A percentile compares a stretch with the other conserved stretches of the same genome.
phyloP scores from a whole-genome alignment of 129 eudicot species.

The Pittosporum tobira region DNA sequence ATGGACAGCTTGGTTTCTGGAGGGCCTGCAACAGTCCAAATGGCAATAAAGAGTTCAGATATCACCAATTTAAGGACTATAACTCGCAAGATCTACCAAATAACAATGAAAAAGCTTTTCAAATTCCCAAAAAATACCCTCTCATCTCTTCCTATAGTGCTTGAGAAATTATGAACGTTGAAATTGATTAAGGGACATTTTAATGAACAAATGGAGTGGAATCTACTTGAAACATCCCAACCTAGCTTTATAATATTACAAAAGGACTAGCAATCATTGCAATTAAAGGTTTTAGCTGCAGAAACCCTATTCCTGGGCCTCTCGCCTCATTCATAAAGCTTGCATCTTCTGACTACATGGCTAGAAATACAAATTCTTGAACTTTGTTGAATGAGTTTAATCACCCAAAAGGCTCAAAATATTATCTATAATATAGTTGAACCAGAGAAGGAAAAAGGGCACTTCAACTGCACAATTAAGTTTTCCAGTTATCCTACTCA shows the following conservation, averaged over 20 bases:
- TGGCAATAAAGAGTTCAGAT: not conserved
- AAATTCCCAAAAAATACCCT: no score
- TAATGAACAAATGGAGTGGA: not conserved
- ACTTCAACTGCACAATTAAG: not conserved
- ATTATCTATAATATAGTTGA: not conserved
- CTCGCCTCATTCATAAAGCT: no score
- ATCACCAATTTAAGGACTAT: not conserved
- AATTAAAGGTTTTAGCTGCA: no score
- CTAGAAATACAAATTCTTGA: not conserved
- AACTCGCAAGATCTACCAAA: not conserved
- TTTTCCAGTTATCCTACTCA: not conserved
- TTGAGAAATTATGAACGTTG: no score
- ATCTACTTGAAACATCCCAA: not conserved
- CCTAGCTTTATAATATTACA: not conserved
- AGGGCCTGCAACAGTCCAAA: constrained; percentile 48
- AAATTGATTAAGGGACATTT: no score
- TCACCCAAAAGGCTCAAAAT: not conserved
- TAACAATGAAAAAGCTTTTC: not conserved
- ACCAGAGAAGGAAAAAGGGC: not conserved
- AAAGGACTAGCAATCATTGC: no score
- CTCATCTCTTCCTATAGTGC: no score
- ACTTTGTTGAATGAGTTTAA: not conserved
- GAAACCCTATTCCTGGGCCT: no score
- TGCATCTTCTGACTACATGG: not conserved
- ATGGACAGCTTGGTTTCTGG: constrained; percentile 75